Evolutionary conservation across 83 land plant species (phyloP), one percentile per base, ranked within the genome.

Genomic region (Picea abies): DNA sequence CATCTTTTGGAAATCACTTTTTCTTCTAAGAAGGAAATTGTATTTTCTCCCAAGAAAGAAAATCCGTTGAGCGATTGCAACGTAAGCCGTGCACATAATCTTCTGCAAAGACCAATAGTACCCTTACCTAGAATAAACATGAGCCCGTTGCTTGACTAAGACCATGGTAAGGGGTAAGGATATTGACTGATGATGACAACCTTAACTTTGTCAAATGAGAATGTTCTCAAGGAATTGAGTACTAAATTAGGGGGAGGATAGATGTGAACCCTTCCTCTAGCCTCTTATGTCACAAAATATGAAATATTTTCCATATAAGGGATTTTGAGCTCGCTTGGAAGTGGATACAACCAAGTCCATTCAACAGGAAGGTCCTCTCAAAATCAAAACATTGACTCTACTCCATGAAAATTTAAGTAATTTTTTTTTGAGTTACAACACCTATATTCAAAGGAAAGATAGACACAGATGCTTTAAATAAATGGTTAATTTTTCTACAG

Each of bases 111-210:
- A 32, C 35, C 35, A 32, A 32, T 32, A 32, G 1, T 1, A 32
- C 35, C 35, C 35, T 1, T 32, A 32, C 35, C 35, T 32, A 32
- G 35, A 32, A 32, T 32, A 97, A 97, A 52, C 96, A 86, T 71
- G 96, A 89, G 5, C 99, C 97, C 99, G 94, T 97, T 73, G 98
- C 99, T 83, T 95, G 98, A n/a, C 97, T 97, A 65, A 95, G 95
- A 15, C 99, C 98, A 90, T 97, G 99, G 87, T 97, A 97, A 32
- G 35, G 35, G 35, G 35, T 32, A 32, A 63, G 99, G 99, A 87
- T 97, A 98, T 96, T 97, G 96, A 58, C 95, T 96, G 75, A 97
- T 84, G 44, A 97, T 95, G 65, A 97, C 98, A 52, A 84, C 96
- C 80, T 97, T 95, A 75, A 97, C 93, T 10, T 82, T 66, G 14